Evolutionary conservation across 2,329 filamentous ascomycete genomes (phyloP).

Genomic region (Cordyceps fumosorosea): DNA sequence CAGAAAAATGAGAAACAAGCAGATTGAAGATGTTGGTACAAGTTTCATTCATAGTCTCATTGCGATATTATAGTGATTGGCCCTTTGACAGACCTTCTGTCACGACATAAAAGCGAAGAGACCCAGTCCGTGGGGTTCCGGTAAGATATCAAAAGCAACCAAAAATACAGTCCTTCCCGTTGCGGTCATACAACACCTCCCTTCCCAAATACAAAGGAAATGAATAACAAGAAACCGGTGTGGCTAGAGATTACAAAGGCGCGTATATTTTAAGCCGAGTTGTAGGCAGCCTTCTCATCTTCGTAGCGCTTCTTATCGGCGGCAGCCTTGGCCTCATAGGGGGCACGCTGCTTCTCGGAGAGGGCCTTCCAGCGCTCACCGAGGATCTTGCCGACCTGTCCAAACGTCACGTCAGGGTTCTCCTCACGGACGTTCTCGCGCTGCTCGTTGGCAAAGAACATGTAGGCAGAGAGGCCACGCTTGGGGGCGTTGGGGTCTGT

Average conservation of each 20-base stretch:
- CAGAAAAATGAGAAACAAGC: too few relatives aligned
- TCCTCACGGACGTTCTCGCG: slow-evolving; percentile 97
- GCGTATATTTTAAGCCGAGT: slow-evolving; percentile 28
- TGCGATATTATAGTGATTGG: slow-evolving; percentile 11
- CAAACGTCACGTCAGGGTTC: slow-evolving; percentile 96
- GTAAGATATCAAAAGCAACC: slow-evolving; percentile 22
- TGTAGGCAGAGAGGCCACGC: slow-evolving; percentile 98
- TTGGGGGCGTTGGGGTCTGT: slow-evolving; percentile 95
- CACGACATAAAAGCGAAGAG: slow-evolving; percentile 18
- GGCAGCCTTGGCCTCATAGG: slow-evolving; percentile 95
- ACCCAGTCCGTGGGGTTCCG: slow-evolving; percentile 29
- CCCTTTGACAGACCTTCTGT: slow-evolving; percentile 5
- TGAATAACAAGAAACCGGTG: slow-evolving; percentile 26
- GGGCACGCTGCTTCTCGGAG: slow-evolving; percentile 82
- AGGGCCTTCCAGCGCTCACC: slow-evolving; percentile 99
- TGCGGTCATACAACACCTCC: slow-evolving; percentile 38
- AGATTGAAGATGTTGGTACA: not conserved
- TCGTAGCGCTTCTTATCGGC: slow-evolving; percentile 99
- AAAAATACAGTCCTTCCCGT: slow-evolving; percentile 32
- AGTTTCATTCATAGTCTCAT: slow-evolving; percentile 13
- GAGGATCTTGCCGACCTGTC: slow-evolving; percentile 97
- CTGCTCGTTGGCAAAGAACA: slow-evolving; percentile 99
- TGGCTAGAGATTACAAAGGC: slow-evolving; percentile 16
- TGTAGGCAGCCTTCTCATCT: slow-evolving; percentile 92
- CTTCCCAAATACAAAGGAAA: slow-evolving; percentile 25